These are phyloP conservation scores for Mycosphaerella sp. DNA, from an alignment of 2,329 filamentous ascomycete genomes.

Conservation along the genomic window DNA sequence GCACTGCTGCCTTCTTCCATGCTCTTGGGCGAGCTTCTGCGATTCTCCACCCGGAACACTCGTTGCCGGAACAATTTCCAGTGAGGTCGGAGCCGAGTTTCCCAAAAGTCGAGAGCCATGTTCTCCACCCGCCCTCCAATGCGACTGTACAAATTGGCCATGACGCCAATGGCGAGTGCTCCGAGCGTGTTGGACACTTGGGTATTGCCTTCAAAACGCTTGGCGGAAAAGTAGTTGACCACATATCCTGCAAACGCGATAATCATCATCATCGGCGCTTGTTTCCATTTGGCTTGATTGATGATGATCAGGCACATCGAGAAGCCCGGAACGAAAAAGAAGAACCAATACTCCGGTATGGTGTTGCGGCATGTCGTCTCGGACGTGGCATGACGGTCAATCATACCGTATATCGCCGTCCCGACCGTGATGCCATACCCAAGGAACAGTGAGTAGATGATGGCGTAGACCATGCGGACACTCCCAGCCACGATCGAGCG, in stretches of 20 bases:
- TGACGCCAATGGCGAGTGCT: constrained; percentile 66
- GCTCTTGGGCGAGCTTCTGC: constrained; percentile 19
- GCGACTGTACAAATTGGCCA: constrained; percentile 73
- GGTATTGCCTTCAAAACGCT: constrained; percentile 60
- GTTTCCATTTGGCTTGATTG: constrained; percentile 75
- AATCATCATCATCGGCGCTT: constrained; percentile 66
- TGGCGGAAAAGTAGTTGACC: constrained; percentile 66
- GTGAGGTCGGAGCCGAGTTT: constrained; percentile 42
- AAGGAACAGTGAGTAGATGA: constrained; percentile 49
- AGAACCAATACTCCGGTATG: constrained; percentile 51
- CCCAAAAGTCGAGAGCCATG: constrained; percentile 49
- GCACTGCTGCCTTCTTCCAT: constrained; percentile 29
- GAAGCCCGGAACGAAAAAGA: constrained; percentile 68
- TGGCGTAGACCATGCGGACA: constrained; percentile 49
- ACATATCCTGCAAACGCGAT: constrained; percentile 69
- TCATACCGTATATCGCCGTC: constrained; percentile 44
- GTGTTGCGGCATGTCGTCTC: constrained; percentile 39
- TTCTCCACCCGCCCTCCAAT: constrained; percentile 56
- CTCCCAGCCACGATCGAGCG: constrained; percentile 45
- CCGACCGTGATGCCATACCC: constrained; percentile 49
- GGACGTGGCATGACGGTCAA: constrained; percentile 43
- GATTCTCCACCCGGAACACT: constrained; percentile 26
- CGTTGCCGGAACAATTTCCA: constrained; percentile 26
- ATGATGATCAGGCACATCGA: constrained; percentile 68
- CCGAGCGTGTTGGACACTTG: constrained; percentile 74